Percentiles rank a stretch among this genome's conserved stretches.
Evolutionary conservation across 2,329 filamentous ascomycete genomes (phyloP).

Genomic region (Graphilbum sp.): DNA sequence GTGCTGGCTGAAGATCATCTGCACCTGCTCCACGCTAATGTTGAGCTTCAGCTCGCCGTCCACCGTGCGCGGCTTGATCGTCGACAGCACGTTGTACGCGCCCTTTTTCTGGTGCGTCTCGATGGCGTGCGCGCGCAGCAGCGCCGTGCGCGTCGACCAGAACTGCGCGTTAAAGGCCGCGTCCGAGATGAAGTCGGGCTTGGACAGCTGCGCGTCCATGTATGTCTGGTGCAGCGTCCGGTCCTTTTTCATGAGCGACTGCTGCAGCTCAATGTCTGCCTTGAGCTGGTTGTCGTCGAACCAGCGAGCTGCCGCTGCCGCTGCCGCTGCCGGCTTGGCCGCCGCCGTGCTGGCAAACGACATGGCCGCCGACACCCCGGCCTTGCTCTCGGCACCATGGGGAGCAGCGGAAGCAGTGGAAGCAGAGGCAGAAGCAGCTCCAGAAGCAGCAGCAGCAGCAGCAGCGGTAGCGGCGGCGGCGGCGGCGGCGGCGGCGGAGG

Average conservation of each 20-base stretch:
- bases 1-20: slow-evolving; percentile 85
- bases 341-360: slow-evolving; percentile 57
- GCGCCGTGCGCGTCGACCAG: slow-evolving; percentile 76
- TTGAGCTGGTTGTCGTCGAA: slow-evolving; percentile 71
- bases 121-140: slow-evolving; percentile 80
- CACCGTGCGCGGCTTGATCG: slow-evolving; percentile 65
- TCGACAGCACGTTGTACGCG: slow-evolving; percentile 84
- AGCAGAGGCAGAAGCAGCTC: too few relatives aligned
- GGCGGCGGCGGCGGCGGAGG: too few relatives aligned
- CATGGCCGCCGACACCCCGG: slow-evolving; percentile 51
- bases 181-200: slow-evolving; percentile 68
- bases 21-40: slow-evolving; percentile 81
- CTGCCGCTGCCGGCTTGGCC: slow-evolving; percentile 32
- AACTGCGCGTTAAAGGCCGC: slow-evolving; percentile 81
- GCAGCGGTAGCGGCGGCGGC: too few relatives aligned
- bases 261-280: slow-evolving; percentile 65
- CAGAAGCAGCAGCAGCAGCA: too few relatives aligned
- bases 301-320: too few relatives aligned
- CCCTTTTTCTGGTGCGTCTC: slow-evolving; percentile 75
- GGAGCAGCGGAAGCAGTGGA: too few relatives aligned
- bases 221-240: slow-evolving; percentile 65
- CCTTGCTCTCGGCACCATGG: too few relatives aligned
- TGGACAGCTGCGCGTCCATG: slow-evolving; percentile 65
- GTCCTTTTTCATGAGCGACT: slow-evolving; percentile 74
- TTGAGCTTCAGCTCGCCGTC: slow-evolving; percentile 58